These are phyloP conservation scores for Rubia balearica DNA, from an alignment of 305 asterid species.

Conservation along the genomic window DNA sequence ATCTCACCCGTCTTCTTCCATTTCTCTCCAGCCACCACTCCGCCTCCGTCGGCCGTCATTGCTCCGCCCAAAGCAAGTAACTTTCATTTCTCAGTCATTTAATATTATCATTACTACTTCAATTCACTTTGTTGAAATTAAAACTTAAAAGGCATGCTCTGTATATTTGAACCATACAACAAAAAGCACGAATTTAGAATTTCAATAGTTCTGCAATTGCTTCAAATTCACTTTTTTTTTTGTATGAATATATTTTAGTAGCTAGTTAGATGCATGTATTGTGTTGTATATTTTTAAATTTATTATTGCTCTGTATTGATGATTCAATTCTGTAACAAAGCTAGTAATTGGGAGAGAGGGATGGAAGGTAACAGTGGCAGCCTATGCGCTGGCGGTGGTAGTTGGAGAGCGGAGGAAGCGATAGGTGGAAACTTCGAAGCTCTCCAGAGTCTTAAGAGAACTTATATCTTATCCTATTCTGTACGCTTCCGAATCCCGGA, in stretches of 20 bases:
- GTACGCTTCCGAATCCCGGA: conserved; percentile 53
- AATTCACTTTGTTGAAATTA: not conserved
- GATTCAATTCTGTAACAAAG: not conserved
- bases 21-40: not conserved
- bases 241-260: not conserved
- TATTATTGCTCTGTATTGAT: not conserved
- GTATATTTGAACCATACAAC: not conserved
- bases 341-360: not conserved
- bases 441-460: conserved; percentile 59
- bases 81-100: no score
- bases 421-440: conserved; percentile 72
- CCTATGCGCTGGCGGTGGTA: not conserved
- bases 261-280: not conserved
- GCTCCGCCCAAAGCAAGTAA: not conserved
- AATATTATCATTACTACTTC: no score
- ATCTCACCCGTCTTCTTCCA: not conserved
- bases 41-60: not conserved
- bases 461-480: conserved; percentile 56
- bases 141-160: not conserved
- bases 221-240: not conserved
- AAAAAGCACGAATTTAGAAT: not conserved
- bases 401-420: conserved; percentile 63
- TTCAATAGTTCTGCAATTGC: not conserved
- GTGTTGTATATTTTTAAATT: not conserved
- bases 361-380: conserved; percentile 29